Evolutionary conservation across 2,329 filamentous ascomycete species (phyloP).

Genomic region (Talaromyces sp.): DNA sequence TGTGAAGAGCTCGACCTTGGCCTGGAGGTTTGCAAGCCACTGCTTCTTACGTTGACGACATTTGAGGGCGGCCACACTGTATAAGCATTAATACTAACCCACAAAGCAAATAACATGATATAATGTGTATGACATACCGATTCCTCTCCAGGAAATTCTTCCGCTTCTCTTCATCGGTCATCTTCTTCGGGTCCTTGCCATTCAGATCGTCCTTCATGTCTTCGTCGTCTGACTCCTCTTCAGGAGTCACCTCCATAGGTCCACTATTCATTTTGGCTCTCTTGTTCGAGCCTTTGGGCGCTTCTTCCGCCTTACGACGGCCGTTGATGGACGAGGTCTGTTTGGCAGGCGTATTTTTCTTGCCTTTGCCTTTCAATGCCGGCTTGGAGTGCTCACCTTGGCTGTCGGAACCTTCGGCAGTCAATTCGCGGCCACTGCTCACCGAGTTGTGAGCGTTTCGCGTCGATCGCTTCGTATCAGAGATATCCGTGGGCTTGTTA

Average conservation of each 20-base stretch:
- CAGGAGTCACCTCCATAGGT: constrained; percentile 37
- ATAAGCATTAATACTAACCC: not conserved
- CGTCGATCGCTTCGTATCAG: constrained; percentile 37
- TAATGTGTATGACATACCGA: constrained; percentile 59
- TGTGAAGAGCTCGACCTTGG: constrained; percentile 89
- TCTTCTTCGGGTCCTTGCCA: constrained; percentile 67
- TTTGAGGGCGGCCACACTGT: constrained; percentile 88
- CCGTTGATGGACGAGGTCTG: constrained; percentile 54
- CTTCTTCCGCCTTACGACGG: constrained; percentile 74
- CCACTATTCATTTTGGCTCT: constrained; percentile 62
- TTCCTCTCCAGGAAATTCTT: constrained; percentile 98
- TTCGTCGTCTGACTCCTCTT: constrained; percentile 54
- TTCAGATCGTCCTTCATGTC: constrained; percentile 49
- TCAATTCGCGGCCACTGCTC: constrained; percentile 63
- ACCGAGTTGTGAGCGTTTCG: constrained; percentile 45
- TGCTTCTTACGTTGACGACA: constrained; percentile 98
- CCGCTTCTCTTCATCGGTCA: constrained; percentile 97
- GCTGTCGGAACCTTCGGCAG: constrained; percentile 69
- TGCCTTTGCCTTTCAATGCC: constrained; percentile 63
- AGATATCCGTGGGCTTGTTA: constrained; percentile 37
- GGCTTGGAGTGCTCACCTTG: constrained; percentile 65
- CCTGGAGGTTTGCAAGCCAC: constrained; percentile 91
- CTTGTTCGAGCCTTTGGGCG: constrained; percentile 67
- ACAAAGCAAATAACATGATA: not conserved
- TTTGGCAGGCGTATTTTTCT: constrained; percentile 57